Conservation (phyloP, 2,329 filamentous ascomycete genomes). For the Dactylellina drechsleri region DNA sequence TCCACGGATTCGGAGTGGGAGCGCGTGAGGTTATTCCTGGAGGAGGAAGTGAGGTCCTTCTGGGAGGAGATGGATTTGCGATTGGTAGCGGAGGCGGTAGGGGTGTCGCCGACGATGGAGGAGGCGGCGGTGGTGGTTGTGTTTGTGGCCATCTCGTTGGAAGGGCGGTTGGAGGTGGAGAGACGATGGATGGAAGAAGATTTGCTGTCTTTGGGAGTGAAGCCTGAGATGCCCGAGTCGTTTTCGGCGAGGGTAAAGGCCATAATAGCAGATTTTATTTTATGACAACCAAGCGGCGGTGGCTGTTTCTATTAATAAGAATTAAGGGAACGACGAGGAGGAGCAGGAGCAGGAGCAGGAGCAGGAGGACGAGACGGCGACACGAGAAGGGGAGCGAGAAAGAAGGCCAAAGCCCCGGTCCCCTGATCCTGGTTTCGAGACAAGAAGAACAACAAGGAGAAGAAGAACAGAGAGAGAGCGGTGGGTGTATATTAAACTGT, state of each 20-base stretch:
- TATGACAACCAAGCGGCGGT: too few relatives aligned
- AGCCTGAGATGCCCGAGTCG: slow-evolving; percentile 54
- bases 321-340: too few relatives aligned
- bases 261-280: slow-evolving; percentile 45
- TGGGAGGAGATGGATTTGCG: slow-evolving; percentile 45
- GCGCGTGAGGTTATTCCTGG: slow-evolving; percentile 10
- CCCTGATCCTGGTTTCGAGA: not conserved
- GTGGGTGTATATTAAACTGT: too few relatives aligned
- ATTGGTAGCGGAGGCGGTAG: slow-evolving; percentile 8
- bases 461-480: too few relatives aligned
- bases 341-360: too few relatives aligned
- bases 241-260: slow-evolving; percentile 55
- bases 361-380: too few relatives aligned
- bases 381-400: slow-evolving; percentile 1
- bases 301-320: slow-evolving; percentile 28
- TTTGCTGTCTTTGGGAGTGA: slow-evolving; percentile 53
- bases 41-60: slow-evolving; percentile 26
- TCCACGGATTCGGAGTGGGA: slow-evolving; percentile 52
- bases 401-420: slow-evolving; percentile 42
- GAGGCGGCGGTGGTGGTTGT: slow-evolving; percentile 52
- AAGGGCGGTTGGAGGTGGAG: slow-evolving; percentile 50
- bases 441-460: too few relatives aligned
- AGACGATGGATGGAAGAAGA: slow-evolving; percentile 52
- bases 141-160: slow-evolving; percentile 54
- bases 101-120: slow-evolving; percentile 46